A percentile compares a stretch with the other conserved stretches of the same genome.
phyloP scores from a whole-genome alignment of 169 alveolate genomes.

The Plasmodium billcollinsi region DNA sequence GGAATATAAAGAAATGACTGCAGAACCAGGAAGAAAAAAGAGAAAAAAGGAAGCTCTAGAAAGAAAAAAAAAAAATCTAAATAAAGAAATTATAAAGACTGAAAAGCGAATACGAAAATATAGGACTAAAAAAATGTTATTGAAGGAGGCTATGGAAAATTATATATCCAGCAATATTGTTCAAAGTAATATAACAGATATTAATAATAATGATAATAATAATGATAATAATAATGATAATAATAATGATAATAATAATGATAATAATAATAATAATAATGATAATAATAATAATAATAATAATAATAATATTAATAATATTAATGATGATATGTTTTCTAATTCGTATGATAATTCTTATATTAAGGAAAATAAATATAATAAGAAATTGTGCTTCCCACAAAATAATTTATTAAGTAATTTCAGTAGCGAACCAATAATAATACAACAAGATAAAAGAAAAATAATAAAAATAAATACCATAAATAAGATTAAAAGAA shows the following conservation, averaged over 20 bases:
- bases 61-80: not conserved
- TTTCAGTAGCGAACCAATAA: not conserved
- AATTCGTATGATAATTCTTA: not conserved
- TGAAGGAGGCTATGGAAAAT: not conserved
- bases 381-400: constrained; percentile 20
- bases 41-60: not conserved
- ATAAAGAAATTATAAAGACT: constrained; percentile 6
- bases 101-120: constrained; percentile 9
- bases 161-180: not conserved
- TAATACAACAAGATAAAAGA: not conserved
- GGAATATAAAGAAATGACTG: constrained; percentile 15
- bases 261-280: not conserved
- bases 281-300: not conserved
- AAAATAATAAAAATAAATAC: constrained; percentile 10
- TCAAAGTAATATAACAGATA: not conserved
- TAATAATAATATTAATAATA: constrained; percentile 4
- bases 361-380: constrained; percentile 10
- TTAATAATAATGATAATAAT: not conserved
- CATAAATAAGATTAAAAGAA: constrained; percentile 21
- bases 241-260: not conserved
- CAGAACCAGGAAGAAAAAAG: constrained; percentile 4
- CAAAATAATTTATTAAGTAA: constrained; percentile 21
- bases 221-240: not conserved
- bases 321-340: too few relatives aligned
- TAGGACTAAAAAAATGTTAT: not conserved